Base-by-base conservation (phyloP, 495 filamentous ascomycete genomes). In the Thozetella sp. region DNA sequence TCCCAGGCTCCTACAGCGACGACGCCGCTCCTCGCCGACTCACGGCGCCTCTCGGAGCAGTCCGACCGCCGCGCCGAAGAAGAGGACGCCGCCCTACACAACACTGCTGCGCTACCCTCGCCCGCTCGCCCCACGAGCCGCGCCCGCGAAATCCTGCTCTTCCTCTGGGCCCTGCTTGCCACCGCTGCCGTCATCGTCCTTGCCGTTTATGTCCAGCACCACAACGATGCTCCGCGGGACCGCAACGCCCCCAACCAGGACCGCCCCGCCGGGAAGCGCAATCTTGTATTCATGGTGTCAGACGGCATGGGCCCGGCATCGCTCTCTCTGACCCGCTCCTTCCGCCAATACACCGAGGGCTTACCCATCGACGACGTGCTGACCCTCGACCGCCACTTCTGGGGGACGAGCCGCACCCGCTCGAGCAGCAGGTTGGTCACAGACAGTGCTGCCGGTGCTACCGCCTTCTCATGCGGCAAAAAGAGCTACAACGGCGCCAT, bases 401-500 rank as follows among this genome's bases (percentile, higher is more conserved):
- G 97, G 73, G 95, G 95, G 25, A 91, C 89, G 23, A 94, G 90
- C 51, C 82, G 95, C 57, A 99, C 95, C 26, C 80, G 93, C 61
- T 96, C 92, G 22, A 87, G 84, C 57, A 89, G 80, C 55, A 91
- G 86, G 53, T 76, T 97, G 27, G 90, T 98, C 22, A 98, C 95
- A 0, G 95, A 99, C 73, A 96, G 91, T 43, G 95, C 95, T 2
- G 95, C 95, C 30, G 95, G 95, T 13, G 95, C 95, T 9, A 99
- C 95, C 1, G 95, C 95, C 0, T 99, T 99, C 74, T 93, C 91
- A 1, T 99, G 95, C 63, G 92, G 87, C 6, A 68, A 78, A 63
- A 99, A 99, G 82, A 95, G 88, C 71, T 99, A 98, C 74, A 99
- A 99, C 69, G 92, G 91, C 17, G 95, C 95, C 54, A 98, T 99